Percentiles rank a stretch among this genome's conserved stretches.
Evolutionary conservation across 2,329 filamentous ascomycete species (phyloP).

Genomic region (Ophiostoma quercus): DNA sequence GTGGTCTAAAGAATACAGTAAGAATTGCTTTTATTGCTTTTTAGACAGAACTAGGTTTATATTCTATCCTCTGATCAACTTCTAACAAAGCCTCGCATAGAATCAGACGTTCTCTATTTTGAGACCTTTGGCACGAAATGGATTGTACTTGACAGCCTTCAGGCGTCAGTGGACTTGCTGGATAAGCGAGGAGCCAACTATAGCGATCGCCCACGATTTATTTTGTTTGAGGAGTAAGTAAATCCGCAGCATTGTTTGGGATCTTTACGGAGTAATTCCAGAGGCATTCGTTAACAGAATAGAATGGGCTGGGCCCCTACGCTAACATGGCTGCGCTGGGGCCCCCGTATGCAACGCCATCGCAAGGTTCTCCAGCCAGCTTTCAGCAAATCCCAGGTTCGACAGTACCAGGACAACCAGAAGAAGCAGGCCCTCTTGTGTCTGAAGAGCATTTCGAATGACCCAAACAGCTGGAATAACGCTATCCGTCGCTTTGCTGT

Average conservation of each 20-base stretch:
- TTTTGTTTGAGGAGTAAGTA: conserved; percentile 17
- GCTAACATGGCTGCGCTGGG: conserved; percentile 40
- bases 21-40: not conserved
- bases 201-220: conserved; percentile 42
- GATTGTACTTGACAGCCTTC: conserved; percentile 42
- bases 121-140: conserved; percentile 36
- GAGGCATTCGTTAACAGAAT: not conserved
- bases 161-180: conserved; percentile 41
- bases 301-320: conserved; percentile 29
- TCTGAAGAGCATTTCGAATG: conserved; percentile 12
- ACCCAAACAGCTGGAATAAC: conserved; percentile 37
- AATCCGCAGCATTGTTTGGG: not conserved
- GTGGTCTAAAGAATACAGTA: conserved; percentile 24
- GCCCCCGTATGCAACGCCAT: conserved; percentile 39
- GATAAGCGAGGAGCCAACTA: conserved; percentile 44
- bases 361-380: conserved; percentile 36
- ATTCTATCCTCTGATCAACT: not conserved
- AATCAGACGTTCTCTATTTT: conserved; percentile 31
- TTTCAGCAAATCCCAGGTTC: conserved; percentile 33
- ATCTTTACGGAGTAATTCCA: no score
- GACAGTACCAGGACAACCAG: conserved; percentile 34
- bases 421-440: conserved; percentile 34
- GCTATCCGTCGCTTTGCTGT: conserved; percentile 38
- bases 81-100: conserved; percentile 10
- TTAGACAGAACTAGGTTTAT: not conserved